These are phyloP conservation scores for Calonectria montana DNA, from an alignment of 2,329 filamentous ascomycete species.

Conservation along the genomic window DNA sequence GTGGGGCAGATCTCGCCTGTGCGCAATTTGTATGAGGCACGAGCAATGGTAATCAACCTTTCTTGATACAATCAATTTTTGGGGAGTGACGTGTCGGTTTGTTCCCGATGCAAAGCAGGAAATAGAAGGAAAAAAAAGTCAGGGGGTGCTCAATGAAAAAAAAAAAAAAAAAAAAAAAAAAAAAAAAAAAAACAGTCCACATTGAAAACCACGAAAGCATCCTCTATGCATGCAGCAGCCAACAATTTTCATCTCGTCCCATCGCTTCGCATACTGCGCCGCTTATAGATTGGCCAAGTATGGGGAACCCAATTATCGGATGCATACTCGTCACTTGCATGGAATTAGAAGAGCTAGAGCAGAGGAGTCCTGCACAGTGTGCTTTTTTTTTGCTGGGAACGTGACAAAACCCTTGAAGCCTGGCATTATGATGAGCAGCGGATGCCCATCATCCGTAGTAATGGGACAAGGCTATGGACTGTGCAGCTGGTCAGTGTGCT, in stretches of 20 bases:
- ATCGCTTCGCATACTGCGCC: background rate
- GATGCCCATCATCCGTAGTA: slow-evolving; percentile 1
- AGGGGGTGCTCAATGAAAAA: background rate
- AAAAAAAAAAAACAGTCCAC: background rate
- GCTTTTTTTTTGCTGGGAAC: background rate
- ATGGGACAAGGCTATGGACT: background rate
- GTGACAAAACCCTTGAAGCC: background rate
- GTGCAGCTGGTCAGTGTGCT: slow-evolving; percentile 10
- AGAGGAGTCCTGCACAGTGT: slow-evolving; percentile 13
- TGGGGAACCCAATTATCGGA: slow-evolving; percentile 6
- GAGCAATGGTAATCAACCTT: background rate
- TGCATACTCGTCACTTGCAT: slow-evolving; percentile 9
- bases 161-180: background rate
- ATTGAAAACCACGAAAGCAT: background rate
- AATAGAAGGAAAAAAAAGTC: slow-evolving; percentile 6
- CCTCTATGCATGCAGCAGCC: slow-evolving; percentile 10
- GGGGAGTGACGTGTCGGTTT: slow-evolving; percentile 20
- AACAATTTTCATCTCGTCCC: slow-evolving; percentile 6
- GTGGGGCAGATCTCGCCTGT: slow-evolving; percentile 12
- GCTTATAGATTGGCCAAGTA: background rate
- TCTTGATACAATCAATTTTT: slow-evolving; percentile 8
- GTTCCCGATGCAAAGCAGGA: slow-evolving; percentile 10
- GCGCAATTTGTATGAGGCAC: slow-evolving; percentile 18
- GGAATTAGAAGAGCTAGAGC: background rate
- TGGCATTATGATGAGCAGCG: background rate